phyloP scores from a whole-genome alignment of 2,329 filamentous ascomycete species.

The Capronia epimyces region DNA sequence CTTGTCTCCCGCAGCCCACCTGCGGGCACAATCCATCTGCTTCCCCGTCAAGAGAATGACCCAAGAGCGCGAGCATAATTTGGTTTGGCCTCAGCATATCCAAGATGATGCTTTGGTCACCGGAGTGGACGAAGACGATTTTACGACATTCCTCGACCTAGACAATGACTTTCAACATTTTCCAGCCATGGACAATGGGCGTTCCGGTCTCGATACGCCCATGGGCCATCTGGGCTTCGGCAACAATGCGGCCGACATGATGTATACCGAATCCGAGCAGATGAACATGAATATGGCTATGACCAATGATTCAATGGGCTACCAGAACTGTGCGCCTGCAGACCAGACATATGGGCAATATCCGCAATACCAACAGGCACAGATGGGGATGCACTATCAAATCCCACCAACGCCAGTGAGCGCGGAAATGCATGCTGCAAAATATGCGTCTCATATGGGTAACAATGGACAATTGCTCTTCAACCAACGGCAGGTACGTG shows the following conservation, averaged over 20 bases:
- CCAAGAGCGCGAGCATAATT: constrained; percentile 24
- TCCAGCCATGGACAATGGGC: constrained; percentile 36
- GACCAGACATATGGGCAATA: constrained; percentile 28
- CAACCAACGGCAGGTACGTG: constrained; percentile 38
- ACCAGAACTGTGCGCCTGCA: constrained; percentile 26
- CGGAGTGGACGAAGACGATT: constrained; percentile 42
- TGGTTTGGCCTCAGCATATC: constrained; percentile 38
- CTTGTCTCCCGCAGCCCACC: constrained; percentile 25
- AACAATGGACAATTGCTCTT: constrained; percentile 39
- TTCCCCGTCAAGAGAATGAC: constrained; percentile 22
- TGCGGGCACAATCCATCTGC: constrained; percentile 17
- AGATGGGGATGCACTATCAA: constrained; percentile 26
- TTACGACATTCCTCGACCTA: constrained; percentile 47
- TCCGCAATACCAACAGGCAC: constrained; percentile 31
- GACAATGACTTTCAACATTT: constrained; percentile 43
- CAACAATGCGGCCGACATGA: constrained; percentile 20
- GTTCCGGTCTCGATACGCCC: constrained; percentile 35
- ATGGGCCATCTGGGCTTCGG: constrained; percentile 38
- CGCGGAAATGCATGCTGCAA: constrained; percentile 43
- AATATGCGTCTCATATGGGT: constrained; percentile 39
- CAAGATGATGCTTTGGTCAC: constrained; percentile 39
- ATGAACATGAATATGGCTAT: constrained; percentile 30
- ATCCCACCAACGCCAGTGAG: constrained; percentile 47
- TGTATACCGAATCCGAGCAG: constrained; percentile 13
- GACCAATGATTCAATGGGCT: constrained; percentile 10